A percentile compares a stretch with the other conserved stretches of the same genome.
Conservation (phyloP, 805 yeast genomes). For the Metschnikowia corniflorae region DNA sequence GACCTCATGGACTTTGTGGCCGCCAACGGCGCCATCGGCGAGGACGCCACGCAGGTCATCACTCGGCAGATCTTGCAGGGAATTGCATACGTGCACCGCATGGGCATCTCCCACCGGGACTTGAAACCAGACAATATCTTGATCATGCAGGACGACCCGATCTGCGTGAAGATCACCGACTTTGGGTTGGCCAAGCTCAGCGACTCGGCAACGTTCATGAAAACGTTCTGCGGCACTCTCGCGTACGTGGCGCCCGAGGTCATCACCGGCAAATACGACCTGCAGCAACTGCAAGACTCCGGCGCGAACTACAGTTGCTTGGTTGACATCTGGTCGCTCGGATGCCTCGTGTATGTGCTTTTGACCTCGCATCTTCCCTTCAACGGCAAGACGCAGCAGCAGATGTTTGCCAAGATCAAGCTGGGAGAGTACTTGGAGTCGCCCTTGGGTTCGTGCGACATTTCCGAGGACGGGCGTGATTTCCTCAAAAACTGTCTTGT, state of each 20-base stretch:
- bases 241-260: conserved; percentile 98
- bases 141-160: conserved; percentile 88
- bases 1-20: conserved; percentile 97
- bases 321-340: conserved; percentile 98
- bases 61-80: conserved; percentile 82
- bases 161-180: conserved; percentile 87
- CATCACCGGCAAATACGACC: conserved; percentile 51
- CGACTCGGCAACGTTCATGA: conserved; percentile 80
- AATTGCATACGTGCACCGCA: conserved; percentile 77
- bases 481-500: conserved; percentile 70
- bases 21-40: conserved; percentile 87
- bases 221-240: conserved; percentile 95
- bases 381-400: conserved; percentile 87
- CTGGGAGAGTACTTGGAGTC: conserved; percentile 78
- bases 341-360: conserved; percentile 88
- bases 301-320: conserved; percentile 63
- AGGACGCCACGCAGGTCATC: conserved; percentile 83
- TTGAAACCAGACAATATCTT: conserved; percentile 93
- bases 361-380: conserved; percentile 93
- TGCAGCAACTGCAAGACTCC: conserved; percentile 25
- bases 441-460: conserved; percentile 61
- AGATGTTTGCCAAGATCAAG: conserved; percentile 70
- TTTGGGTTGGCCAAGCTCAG: conserved; percentile 93
- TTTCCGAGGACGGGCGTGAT: conserved; percentile 66
- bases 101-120: conserved; percentile 95